Percentiles rank a stretch among this genome's conserved stretches.
These are phyloP conservation scores for Zoysia japonica DNA, from an alignment of 176 grass and related monocot genomes.

Conservation along the genomic window DNA sequence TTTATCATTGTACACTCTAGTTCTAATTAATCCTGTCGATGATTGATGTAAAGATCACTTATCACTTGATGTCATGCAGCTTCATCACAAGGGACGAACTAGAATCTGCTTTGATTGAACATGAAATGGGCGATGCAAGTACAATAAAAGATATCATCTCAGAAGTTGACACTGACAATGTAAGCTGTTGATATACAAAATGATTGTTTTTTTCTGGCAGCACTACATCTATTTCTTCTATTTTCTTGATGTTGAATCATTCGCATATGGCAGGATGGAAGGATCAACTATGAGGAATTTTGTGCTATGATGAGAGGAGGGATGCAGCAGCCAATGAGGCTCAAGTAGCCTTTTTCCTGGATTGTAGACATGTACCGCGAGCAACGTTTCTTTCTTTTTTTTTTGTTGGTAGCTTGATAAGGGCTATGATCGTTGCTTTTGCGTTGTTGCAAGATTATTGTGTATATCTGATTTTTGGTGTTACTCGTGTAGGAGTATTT, in stretches of 20 bases:
- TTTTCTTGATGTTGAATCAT: slow-evolving; percentile 21
- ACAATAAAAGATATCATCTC: slow-evolving; percentile 96
- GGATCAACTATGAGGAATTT: slow-evolving; percentile 98
- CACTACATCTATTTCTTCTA: neutral
- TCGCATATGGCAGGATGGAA: slow-evolving; percentile 72
- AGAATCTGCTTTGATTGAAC: slow-evolving; percentile 84
- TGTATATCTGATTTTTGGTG: slow-evolving; percentile 58
- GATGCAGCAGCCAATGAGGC: slow-evolving; percentile 72
- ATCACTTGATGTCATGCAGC: slow-evolving; percentile 49
- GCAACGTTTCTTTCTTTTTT: slow-evolving; percentile 30
- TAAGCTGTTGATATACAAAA: slow-evolving; percentile 29
- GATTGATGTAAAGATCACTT: slow-evolving; percentile 5
- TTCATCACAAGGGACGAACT: slow-evolving; percentile 97
- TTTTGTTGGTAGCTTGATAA: slow-evolving; percentile 30
- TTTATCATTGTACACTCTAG: slow-evolving; percentile 3
- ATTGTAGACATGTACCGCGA: slow-evolving; percentile 40
- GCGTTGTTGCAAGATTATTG: slow-evolving; percentile 1
- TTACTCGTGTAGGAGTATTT: slow-evolving; percentile 26
- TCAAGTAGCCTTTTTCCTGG: slow-evolving; percentile 49
- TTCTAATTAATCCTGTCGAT: slow-evolving; percentile 19
- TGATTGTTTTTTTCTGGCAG: neutral
- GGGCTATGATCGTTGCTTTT: slow-evolving; percentile 11
- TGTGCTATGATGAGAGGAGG: slow-evolving; percentile 98
- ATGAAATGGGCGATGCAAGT: slow-evolving; percentile 81
- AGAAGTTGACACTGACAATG: slow-evolving; percentile 95